Evolutionary conservation across 2,329 filamentous ascomycete genomes (phyloP), one percentile per base, ranked within the genome.

Genomic region (Exophiala alcalophila): DNA sequence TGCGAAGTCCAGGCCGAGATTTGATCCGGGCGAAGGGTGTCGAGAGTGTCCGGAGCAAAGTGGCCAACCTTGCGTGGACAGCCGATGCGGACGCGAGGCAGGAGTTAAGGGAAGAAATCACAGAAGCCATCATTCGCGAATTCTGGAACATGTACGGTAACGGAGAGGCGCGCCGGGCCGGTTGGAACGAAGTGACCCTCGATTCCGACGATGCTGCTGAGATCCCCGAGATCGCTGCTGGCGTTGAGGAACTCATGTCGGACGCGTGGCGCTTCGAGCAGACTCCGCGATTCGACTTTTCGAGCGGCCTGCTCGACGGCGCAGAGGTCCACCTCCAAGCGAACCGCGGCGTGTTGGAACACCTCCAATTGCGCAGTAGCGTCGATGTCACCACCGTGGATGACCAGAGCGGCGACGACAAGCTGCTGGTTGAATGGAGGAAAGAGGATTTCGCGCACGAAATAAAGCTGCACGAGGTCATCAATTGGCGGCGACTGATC

Each of bases 1-100:
- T 98, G 52, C 76, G 78, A 15, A 89, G 87, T n/a, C 87, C 89
- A 0, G 86, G 84, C 0, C 83, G 81, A 54, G 73, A 74, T 0
- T 90, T 79, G 59, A 83, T 97, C 58, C 80, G 80, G 49, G 86
- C 87, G 0, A 82, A 84, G 47, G 92, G 92, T 0, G 90, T 96
- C 1, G 88, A 92, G 57, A 97, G 91, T 61, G 89, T 97, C 29
- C 82, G 86, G 49, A 94, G 88, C 33, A 80, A 81, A 0, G 83
- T 97, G 8, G 75, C 78, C 5, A 98, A 97, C 65, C 80, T 94
- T 10, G 41, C 42, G 1, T 77, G 38, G 18, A 43, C 48, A 4
- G 15, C 36, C 4, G 33, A 45, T 16, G 11, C 10, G 7, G 19
- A 32, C 8, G n/a, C 35, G 15, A 32, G 50, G 25, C 15, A 25